phyloP scores from a whole-genome alignment of 1,139 yeast genomes.

The Lodderomyces metapsilosis region DNA sequence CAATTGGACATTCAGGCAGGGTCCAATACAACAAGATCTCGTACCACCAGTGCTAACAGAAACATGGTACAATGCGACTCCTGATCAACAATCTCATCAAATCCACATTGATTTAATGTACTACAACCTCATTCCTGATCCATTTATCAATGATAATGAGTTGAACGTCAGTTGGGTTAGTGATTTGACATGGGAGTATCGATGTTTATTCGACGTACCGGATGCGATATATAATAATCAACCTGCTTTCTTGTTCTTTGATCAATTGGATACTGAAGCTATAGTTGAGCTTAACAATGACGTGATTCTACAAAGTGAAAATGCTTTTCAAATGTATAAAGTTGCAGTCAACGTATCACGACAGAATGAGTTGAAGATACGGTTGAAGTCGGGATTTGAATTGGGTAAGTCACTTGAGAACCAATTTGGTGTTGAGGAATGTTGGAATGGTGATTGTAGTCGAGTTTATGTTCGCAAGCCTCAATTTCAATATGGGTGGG shows the following conservation, averaged over 20 bases:
- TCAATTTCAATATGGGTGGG: slow-evolving; percentile 59
- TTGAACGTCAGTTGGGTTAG: slow-evolving; percentile 47
- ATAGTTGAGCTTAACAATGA: slow-evolving; percentile 34
- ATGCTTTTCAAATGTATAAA: slow-evolving; percentile 36
- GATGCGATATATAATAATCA: slow-evolving; percentile 2
- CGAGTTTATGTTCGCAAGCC: slow-evolving; percentile 49
- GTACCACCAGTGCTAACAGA: not conserved
- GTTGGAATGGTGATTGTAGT: slow-evolving; percentile 41
- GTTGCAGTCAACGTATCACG: slow-evolving; percentile 14
- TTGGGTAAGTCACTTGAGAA: slow-evolving; percentile 22
- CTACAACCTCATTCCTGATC: slow-evolving; percentile 40
- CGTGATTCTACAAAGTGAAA: slow-evolving; percentile 29
- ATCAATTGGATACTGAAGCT: slow-evolving; percentile 48
- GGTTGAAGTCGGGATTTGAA: slow-evolving; percentile 23
- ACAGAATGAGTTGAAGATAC: slow-evolving; percentile 19
- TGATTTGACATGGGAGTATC: slow-evolving; percentile 42
- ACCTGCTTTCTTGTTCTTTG: slow-evolving; percentile 24
- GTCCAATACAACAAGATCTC: not conserved
- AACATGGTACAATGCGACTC: slow-evolving; percentile 7
- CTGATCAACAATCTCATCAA: slow-evolving; percentile 16
- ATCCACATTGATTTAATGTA: slow-evolving; percentile 40
- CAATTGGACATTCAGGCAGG: slow-evolving; percentile 12
- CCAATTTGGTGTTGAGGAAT: slow-evolving; percentile 18
- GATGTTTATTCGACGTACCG: slow-evolving; percentile 17
- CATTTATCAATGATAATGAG: slow-evolving; percentile 42